Evolutionary conservation across 495 filamentous ascomycete genomes (phyloP).

Genomic region (Neurospora sp.): DNA sequence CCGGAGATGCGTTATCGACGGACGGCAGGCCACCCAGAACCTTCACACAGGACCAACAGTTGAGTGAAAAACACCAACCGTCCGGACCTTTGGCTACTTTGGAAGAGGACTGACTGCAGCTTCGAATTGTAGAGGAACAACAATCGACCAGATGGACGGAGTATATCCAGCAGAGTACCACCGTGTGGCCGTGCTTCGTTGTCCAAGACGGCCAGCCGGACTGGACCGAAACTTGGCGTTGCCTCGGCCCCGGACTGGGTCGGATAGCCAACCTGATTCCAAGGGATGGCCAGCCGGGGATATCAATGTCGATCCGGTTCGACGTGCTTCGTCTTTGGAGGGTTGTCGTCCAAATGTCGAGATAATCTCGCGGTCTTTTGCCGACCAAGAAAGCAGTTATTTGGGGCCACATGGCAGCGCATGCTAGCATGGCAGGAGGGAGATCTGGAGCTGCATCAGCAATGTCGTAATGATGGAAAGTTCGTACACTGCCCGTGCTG

Average conservation of each 20-base stretch:
- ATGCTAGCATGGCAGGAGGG: not conserved
- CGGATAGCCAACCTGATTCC: not conserved
- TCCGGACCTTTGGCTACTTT: not conserved
- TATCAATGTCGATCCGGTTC: not conserved
- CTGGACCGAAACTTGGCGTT: not conserved
- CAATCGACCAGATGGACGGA: not conserved
- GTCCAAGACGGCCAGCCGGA: not conserved
- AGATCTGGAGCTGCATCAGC: not conserved
- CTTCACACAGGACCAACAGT: not conserved
- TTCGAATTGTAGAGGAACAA: not conserved
- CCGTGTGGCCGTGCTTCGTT: not conserved
- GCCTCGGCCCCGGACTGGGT: not conserved
- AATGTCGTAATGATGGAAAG: not conserved
- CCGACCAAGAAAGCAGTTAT: not conserved
- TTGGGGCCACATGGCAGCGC: not conserved
- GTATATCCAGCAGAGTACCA: not conserved
- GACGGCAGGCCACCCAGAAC: not conserved
- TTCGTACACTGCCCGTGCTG: not conserved
- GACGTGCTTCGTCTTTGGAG: not conserved
- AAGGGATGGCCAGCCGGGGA: not conserved
- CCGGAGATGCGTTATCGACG: not conserved
- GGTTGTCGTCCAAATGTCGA: not conserved
- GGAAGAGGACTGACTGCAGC: not conserved
- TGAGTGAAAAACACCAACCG: not conserved
- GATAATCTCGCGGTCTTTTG: not conserved